Conservation (phyloP, 768 basidiomycete genomes). For the Leccinum boreale region DNA sequence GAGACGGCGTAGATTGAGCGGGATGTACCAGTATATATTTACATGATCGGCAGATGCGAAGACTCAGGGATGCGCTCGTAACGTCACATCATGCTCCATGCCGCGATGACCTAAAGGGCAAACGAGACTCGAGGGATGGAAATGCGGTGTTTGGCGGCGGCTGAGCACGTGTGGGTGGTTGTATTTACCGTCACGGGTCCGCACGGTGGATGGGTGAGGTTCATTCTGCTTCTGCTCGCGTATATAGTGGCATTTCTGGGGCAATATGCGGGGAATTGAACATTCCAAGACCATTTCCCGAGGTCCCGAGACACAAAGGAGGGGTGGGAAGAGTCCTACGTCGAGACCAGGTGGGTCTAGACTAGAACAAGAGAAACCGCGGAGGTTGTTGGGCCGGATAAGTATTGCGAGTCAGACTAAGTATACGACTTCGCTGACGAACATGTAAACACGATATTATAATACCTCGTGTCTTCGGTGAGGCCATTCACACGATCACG, state of each 20-base stretch:
- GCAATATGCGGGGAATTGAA: neutral
- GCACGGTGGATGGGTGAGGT: neutral
- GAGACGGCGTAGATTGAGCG: constrained; percentile 3
- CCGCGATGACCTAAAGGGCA: neutral
- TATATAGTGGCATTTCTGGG: neutral
- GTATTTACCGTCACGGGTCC: neutral
- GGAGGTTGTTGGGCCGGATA: neutral
- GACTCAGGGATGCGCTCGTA: neutral
- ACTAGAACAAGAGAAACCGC: neutral
- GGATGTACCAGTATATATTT: constrained; percentile 1
- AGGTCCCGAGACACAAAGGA: neutral
- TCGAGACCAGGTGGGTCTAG: constrained; percentile 1
- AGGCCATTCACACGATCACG: neutral
- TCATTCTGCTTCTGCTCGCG: neutral
- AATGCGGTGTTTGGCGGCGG: neutral
- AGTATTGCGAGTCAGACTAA: constrained; percentile 1
- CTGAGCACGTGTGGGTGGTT: neutral
- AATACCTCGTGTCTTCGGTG: neutral
- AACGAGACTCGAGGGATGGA: neutral
- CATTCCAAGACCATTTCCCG: neutral
- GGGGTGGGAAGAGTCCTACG: neutral
- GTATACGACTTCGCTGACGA: neutral
- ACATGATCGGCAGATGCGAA: constrained; percentile 10
- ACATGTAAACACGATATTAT: neutral
- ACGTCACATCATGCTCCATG: constrained; percentile 3